A percentile compares a stretch with the other conserved stretches of the same genome.
Conservation (phyloP, 331 rosid genomes). For the Rosa hybrid region DNA sequence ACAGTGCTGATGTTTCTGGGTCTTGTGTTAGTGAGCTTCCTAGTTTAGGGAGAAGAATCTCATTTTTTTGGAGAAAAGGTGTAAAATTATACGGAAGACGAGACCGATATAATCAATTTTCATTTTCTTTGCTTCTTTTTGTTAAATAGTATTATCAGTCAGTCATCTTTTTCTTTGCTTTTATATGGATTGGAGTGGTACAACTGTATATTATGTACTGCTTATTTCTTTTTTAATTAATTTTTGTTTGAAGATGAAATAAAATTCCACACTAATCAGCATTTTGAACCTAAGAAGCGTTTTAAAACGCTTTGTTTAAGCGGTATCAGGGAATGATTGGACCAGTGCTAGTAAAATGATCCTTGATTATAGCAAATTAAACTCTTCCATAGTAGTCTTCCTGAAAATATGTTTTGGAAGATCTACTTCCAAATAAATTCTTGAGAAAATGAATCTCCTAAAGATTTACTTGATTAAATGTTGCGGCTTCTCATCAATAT, state of each 20-base stretch:
- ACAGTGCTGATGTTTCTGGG: slow-evolving; percentile 14
- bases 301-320: background rate
- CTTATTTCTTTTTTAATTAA: too few relatives aligned
- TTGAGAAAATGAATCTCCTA: background rate
- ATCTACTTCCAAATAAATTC: background rate
- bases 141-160: background rate
- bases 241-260: too few relatives aligned
- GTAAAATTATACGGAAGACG: slow-evolving; percentile 7
- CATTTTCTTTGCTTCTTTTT: background rate
- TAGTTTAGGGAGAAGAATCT: slow-evolving; percentile 20
- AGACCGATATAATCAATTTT: slow-evolving; percentile 1
- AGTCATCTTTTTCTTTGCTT: background rate
- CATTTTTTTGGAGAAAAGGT: slow-evolving; percentile 5
- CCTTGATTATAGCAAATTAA: background rate
- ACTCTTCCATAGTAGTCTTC: background rate
- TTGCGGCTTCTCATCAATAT: background rate
- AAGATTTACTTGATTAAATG: background rate
- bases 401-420: background rate
- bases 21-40: slow-evolving; percentile 15
- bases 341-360: background rate
- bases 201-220: too few relatives aligned
- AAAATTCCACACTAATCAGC: background rate
- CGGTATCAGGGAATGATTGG: background rate
- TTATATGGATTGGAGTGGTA: background rate
- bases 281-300: background rate